Base-by-base conservation (phyloP, 805 yeast species). In the Pichia cabralensis region DNA sequence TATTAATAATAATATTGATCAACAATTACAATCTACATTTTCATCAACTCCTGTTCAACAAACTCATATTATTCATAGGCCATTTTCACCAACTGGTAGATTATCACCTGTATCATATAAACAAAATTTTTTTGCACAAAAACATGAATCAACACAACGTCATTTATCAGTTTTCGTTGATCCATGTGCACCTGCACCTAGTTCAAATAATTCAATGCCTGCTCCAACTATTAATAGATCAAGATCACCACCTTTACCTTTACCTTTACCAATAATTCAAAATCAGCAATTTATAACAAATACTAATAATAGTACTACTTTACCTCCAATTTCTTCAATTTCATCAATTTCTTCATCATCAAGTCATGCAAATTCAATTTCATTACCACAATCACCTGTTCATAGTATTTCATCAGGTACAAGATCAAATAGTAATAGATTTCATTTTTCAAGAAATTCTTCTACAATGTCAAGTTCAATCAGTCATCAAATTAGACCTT, bases 101-200 rank as follows among this genome's bases (percentile, higher is more conserved):
- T 15, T 25, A 13, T 35, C 41, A 10, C 33, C 40, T n/a, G 36
- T 38, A 38, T 32, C 56, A 44, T 37, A 30, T 33, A 28, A 46
- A 48, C 22, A 49, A 44, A 38, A 38, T 26, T 50, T 50, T 17
- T 46, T 52, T 4, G 51, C 48, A 26, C 54, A 45, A 31, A n/a
- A n/a, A n/a, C n/a, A n/a, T n/a, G 44, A 53, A 8, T 42, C 54
- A 17, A 53, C 68, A 33, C 65, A 57, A 23, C 49, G 76, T 41
- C 58, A 62, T 36, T 74, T 74, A 4, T 68, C 74, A 9, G 53
- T 69, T 25, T 57, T 66, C 22, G 53, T 59, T 35, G 76, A 70
- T 42, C 76, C 76, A 1, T 55, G 69, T 36, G 69, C 71, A 3
- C 65, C 70, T 2, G 60, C 48, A 3, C 65, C 67, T 11, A 28